Evolutionary conservation across 2,329 filamentous ascomycete genomes (phyloP).

Genomic region (Chrysoporthe deuterocubensis): DNA sequence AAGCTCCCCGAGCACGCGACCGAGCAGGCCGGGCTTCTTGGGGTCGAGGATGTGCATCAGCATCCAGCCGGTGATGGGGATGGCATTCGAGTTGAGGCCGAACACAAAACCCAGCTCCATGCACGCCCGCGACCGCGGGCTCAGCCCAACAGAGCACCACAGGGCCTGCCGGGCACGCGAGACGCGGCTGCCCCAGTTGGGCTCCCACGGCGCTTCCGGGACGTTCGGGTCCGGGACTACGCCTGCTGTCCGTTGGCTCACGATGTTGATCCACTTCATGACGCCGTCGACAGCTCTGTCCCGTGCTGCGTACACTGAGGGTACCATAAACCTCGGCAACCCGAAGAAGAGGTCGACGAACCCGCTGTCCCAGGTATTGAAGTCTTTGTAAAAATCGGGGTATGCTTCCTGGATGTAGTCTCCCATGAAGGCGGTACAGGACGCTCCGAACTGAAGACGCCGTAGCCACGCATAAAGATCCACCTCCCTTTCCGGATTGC

Average conservation of each 20-base stretch:
- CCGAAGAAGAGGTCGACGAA: slow-evolving; percentile 5
- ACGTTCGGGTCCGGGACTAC: neutral
- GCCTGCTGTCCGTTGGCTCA: neutral
- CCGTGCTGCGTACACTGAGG: neutral
- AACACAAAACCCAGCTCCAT: slow-evolving; percentile 2
- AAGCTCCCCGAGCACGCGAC: neutral
- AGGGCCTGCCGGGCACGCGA: neutral
- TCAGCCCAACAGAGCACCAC: neutral
- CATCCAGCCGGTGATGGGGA: slow-evolving; percentile 7
- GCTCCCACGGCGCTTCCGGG: neutral
- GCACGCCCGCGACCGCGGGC: neutral
- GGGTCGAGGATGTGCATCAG: slow-evolving; percentile 9
- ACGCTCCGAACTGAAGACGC: neutral
- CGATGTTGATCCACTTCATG: slow-evolving; percentile 4
- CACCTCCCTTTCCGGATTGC: neutral
- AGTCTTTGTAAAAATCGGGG: slow-evolving; percentile 6
- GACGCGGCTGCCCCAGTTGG: slow-evolving; percentile 7
- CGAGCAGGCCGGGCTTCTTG: neutral
- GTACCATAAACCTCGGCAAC: neutral
- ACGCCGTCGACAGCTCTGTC: slow-evolving; percentile 1
- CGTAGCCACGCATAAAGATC: slow-evolving; percentile 8
- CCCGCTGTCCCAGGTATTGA: neutral
- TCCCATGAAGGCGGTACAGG: slow-evolving; percentile 6
- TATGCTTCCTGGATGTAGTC: neutral
- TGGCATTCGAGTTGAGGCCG: slow-evolving; percentile 8